Percentiles rank a stretch among this genome's conserved stretches.
Conservation (phyloP, 192 early-diverging fungal genomes). For the Rhizoclosmatium sp. region DNA sequence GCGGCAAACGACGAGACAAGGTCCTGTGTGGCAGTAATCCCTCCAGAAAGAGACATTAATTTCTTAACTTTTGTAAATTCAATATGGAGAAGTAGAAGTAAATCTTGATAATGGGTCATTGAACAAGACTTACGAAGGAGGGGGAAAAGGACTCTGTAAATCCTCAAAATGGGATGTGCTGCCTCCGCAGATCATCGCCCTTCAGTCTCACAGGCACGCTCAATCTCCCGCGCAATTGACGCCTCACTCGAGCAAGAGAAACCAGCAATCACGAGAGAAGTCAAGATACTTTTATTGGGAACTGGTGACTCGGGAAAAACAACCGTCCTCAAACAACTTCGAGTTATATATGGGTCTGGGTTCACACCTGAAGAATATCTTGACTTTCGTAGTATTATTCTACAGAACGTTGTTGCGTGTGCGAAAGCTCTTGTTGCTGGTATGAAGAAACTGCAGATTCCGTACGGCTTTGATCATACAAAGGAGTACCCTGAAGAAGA, state of each 20-base stretch:
- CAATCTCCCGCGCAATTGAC: constrained; percentile 1
- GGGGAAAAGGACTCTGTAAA: too few relatives aligned
- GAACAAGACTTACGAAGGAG: too few relatives aligned
- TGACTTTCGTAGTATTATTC: constrained; percentile 36
- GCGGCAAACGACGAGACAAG: not conserved
- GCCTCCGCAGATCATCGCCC: too few relatives aligned
- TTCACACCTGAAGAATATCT: constrained; percentile 39
- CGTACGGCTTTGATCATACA: constrained; percentile 8
- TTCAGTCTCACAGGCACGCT: too few relatives aligned
- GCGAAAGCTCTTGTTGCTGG: constrained; percentile 38
- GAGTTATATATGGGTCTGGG: constrained; percentile 44
- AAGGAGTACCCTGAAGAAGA: not conserved
- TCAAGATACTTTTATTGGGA: constrained; percentile 21
- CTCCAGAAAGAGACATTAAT: not conserved
- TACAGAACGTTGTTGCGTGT: constrained; percentile 42
- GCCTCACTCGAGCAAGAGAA: not conserved
- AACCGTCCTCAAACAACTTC: constrained; percentile 51
- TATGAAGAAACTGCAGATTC: constrained; percentile 40
- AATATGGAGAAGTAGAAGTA: too few relatives aligned
- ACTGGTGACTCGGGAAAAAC: constrained; percentile 51
- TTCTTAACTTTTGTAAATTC: not conserved
- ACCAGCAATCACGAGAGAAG: not conserved
- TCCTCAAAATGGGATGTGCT: too few relatives aligned
- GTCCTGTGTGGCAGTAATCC: not conserved
- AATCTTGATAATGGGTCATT: too few relatives aligned